These are phyloP conservation scores for Microsporum canis DNA, from an alignment of 2,329 filamentous ascomycete genomes.

Conservation along the genomic window DNA sequence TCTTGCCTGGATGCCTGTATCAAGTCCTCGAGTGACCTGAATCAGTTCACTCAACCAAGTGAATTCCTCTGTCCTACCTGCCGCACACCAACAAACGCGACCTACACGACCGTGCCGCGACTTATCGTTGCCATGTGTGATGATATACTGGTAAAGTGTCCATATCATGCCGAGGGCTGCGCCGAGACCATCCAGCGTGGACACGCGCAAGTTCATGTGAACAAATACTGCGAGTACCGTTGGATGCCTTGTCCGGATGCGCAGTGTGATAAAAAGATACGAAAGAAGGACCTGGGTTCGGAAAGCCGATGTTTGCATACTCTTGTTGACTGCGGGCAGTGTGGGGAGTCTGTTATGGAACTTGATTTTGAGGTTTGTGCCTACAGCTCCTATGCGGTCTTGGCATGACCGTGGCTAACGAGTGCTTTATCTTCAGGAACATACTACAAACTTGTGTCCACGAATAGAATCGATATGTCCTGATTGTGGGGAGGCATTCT, in stretches of 20 bases:
- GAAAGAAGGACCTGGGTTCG: constrained; percentile 44
- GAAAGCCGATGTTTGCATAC: constrained; percentile 43
- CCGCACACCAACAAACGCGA: constrained; percentile 35
- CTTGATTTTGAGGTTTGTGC: constrained; percentile 40
- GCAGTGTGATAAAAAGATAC: constrained; percentile 42
- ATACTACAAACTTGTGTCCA: constrained; percentile 29
- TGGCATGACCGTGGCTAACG: neutral
- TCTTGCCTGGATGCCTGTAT: constrained; percentile 45
- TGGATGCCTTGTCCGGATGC: constrained; percentile 42
- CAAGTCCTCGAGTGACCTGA: constrained; percentile 23
- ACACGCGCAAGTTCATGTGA: constrained; percentile 48
- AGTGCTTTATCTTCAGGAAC: constrained; percentile 21
- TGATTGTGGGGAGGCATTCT: constrained; percentile 27
- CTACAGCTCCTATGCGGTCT: neutral
- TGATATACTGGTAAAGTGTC: constrained; percentile 50
- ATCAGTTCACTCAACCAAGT: constrained; percentile 10
- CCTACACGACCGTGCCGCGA: constrained; percentile 39
- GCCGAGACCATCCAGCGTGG: constrained; percentile 42
- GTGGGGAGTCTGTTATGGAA: constrained; percentile 43
- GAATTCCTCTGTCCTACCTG: constrained; percentile 47
- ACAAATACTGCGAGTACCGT: constrained; percentile 49
- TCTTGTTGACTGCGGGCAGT: constrained; percentile 42
- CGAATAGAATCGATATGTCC: constrained; percentile 27
- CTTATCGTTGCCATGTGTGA: constrained; percentile 51
- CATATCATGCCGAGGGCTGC: constrained; percentile 45